Percentiles rank a stretch among this genome's conserved stretches.
Conservation (phyloP, 1,284 basidiomycete genomes). For the Ustilago vetiveriae region DNA sequence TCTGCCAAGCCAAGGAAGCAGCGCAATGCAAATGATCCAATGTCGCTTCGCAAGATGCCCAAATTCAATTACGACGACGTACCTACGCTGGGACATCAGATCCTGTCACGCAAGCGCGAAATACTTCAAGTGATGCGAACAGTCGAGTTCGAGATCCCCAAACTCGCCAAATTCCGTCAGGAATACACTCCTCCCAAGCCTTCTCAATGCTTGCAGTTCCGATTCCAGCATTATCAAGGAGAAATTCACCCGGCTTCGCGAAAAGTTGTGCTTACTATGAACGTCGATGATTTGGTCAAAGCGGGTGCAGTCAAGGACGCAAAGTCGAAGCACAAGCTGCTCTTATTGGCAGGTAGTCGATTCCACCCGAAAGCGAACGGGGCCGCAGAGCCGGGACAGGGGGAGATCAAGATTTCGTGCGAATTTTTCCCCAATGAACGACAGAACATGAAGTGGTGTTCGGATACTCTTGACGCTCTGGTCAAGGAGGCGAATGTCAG, state of each 20-base stretch:
- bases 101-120: constrained; percentile 56
- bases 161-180: constrained; percentile 62
- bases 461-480: constrained; percentile 67
- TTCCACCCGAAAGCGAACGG: constrained; percentile 29
- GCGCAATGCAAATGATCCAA: constrained; percentile 42
- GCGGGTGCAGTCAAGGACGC: constrained; percentile 40
- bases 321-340: constrained; percentile 66
- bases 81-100: constrained; percentile 60
- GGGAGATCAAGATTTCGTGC: constrained; percentile 66
- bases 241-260: constrained; percentile 66
- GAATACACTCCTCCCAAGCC: constrained; percentile 58
- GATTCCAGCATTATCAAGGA: constrained; percentile 68
- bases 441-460: constrained; percentile 69
- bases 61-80: constrained; percentile 64
- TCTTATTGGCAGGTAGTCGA: constrained; percentile 66
- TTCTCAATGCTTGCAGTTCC: constrained; percentile 49
- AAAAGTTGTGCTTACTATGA: constrained; percentile 65
- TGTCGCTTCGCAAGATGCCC: constrained; percentile 53
- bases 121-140: constrained; percentile 57
- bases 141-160: constrained; percentile 62
- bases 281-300: constrained; percentile 53
- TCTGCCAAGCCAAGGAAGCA: constrained; percentile 53
- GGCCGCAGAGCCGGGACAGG: constrained; percentile 17
- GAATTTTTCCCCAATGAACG: constrained; percentile 65
- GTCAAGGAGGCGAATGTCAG: constrained; percentile 64